These are phyloP conservation scores for Neocallimastix lanati DNA, from an alignment of 192 early-diverging fungal genomes.

Conservation along the genomic window DNA sequence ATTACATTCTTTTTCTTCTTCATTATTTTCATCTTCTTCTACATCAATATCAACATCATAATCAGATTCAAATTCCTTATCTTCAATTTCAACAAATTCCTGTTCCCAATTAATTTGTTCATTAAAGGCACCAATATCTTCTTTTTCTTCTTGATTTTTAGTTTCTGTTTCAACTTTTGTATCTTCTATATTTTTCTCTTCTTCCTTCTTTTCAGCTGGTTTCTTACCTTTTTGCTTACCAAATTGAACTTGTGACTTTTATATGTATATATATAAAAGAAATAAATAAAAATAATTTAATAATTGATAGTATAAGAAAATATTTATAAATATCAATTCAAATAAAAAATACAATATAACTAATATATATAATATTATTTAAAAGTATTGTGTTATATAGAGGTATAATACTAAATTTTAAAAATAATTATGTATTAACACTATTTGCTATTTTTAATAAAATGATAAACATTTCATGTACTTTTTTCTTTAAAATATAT, in stretches of 20 bases:
- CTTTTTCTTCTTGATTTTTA: not conserved
- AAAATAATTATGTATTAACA: no score
- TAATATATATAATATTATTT: no score
- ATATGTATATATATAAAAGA: no score
- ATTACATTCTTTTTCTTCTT: not conserved
- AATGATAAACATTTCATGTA: no score
- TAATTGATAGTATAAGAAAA: no score
- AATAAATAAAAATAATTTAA: no score
- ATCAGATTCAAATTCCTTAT: slow-evolving; percentile 1
- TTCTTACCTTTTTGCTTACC: slow-evolving; percentile 7
- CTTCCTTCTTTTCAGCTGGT: slow-evolving; percentile 7
- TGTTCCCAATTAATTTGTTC: not conserved
- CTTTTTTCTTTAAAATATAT: no score
- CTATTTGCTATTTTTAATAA: no score
- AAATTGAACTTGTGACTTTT: not conserved
- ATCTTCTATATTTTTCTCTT: slow-evolving; percentile 6
- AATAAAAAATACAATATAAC: no score
- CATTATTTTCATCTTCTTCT: not conserved
- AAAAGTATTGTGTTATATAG: no score
- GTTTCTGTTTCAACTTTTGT: not conserved
- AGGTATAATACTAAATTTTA: no score
- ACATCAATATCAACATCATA: slow-evolving; percentile 1
- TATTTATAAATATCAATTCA: no score
- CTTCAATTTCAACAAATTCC: not conserved
- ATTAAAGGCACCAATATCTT: not conserved